A percentile compares a stretch with the other conserved stretches of the same genome.
phyloP scores from a whole-genome alignment of 306 rosid species.

The Erythrophleum fordii region DNA sequence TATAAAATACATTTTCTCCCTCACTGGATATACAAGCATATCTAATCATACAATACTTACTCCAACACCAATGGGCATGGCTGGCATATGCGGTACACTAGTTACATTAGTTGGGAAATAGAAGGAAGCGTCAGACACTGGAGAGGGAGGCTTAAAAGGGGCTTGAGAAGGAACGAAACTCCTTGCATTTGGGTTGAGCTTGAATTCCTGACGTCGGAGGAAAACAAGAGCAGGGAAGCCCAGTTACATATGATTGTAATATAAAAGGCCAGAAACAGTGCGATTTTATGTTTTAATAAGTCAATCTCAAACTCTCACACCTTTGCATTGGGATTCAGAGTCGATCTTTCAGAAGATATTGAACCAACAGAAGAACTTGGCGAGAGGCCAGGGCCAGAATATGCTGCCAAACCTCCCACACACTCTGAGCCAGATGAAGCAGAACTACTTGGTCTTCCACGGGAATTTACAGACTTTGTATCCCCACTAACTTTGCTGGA shows the following conservation, averaged over 20 bases:
- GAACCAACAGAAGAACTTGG: constrained; percentile 94
- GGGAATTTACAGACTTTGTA: constrained; percentile 49
- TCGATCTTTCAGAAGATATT: constrained; percentile 80
- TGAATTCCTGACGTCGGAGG: constrained; percentile 75
- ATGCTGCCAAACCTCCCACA: constrained; percentile 52
- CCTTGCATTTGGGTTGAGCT: constrained; percentile 94
- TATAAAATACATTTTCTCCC: not conserved
- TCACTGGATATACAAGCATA: not conserved
- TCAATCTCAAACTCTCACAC: constrained; percentile 46
- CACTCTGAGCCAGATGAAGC: constrained; percentile 62
- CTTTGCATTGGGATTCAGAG: constrained; percentile 94
- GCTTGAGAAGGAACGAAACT: constrained; percentile 74
- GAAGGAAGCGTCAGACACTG: constrained; percentile 79
- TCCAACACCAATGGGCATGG: constrained; percentile 83
- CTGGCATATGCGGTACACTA: constrained; percentile 68
- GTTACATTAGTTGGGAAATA: constrained; percentile 67
- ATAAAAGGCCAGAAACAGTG: constrained; percentile 24
- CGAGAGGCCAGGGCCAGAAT: constrained; percentile 68
- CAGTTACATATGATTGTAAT: not conserved
- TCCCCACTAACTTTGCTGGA: constrained; percentile 56
- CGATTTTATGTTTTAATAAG: not conserved
- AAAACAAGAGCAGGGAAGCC: constrained; percentile 3
- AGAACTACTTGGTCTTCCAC: constrained; percentile 68
- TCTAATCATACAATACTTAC: constrained; percentile 51
- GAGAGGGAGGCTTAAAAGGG: constrained; percentile 76